phyloP scores from a whole-genome alignment of 305 asterid genomes.

The Solanum chacoense region DNA sequence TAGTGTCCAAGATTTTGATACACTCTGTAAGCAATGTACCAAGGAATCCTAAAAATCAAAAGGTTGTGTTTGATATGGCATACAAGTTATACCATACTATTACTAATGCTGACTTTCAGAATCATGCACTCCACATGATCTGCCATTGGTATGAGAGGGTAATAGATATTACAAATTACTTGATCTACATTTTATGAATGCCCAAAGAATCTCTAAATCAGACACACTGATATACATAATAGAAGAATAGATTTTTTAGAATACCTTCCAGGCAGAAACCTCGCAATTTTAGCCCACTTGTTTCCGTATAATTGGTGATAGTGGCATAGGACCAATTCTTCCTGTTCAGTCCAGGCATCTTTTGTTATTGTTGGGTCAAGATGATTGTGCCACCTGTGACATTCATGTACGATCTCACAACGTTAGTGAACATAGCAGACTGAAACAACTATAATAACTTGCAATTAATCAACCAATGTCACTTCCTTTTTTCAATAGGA shows the following conservation, averaged over 20 bases:
- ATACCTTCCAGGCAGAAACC: slow-evolving; percentile 76
- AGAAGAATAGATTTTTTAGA: not conserved
- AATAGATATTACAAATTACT: not conserved
- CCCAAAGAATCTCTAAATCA: not conserved
- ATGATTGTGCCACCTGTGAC: slow-evolving; percentile 77
- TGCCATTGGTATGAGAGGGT: not conserved
- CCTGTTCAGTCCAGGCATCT: slow-evolving; percentile 69
- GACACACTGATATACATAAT: not conserved
- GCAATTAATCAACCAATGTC: not conserved
- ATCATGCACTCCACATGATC: not conserved
- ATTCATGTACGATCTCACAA: slow-evolving; percentile 2
- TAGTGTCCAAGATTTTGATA: not conserved
- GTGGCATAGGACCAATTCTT: slow-evolving; percentile 37
- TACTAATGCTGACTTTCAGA: not conserved
- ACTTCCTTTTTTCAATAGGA: not conserved
- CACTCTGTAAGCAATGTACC: not conserved
- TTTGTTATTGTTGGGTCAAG: slow-evolving; percentile 62
- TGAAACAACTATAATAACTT: not conserved
- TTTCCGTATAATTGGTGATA: slow-evolving; percentile 57
- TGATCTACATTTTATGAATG: not conserved
- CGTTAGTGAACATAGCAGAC: not conserved
- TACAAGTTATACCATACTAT: not conserved
- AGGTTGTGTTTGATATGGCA: not conserved
- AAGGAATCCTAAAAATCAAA: not conserved
- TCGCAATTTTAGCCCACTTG: slow-evolving; percentile 84